Evolutionary conservation across 371 early-diverging fungal species (phyloP).

Genomic region (Globomyces sp.): DNA sequence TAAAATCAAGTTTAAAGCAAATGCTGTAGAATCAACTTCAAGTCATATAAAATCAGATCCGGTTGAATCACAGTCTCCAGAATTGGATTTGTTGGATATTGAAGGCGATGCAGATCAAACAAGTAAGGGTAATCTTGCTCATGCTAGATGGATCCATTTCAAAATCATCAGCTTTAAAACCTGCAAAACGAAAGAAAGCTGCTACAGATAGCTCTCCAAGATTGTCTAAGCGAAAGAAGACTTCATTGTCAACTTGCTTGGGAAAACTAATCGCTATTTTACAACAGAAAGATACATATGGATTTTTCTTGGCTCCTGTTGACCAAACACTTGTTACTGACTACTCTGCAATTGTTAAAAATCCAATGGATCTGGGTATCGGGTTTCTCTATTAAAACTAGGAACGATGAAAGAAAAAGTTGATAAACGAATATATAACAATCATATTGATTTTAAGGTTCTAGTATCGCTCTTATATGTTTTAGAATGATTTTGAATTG

Average conservation of each 20-base stretch:
- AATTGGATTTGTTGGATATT: too few relatives aligned
- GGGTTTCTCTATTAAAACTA: neutral
- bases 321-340: slow-evolving; percentile 71
- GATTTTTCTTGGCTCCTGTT: slow-evolving; percentile 82
- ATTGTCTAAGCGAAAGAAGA: slow-evolving; percentile 26
- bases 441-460: slow-evolving; percentile 25
- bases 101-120: too few relatives aligned
- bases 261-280: slow-evolving; percentile 21
- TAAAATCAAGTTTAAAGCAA: too few relatives aligned
- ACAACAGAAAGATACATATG: slow-evolving; percentile 57
- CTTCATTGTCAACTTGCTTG: slow-evolving; percentile 22
- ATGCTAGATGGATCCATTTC: too few relatives aligned
- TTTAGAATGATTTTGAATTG: slow-evolving; percentile 59
- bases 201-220: neutral
- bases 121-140: too few relatives aligned
- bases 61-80: too few relatives aligned
- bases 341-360: slow-evolving; percentile 62
- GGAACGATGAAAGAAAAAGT: slow-evolving; percentile 41
- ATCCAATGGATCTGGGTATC: slow-evolving; percentile 40
- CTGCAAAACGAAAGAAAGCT: neutral
- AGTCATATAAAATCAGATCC: too few relatives aligned
- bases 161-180: too few relatives aligned
- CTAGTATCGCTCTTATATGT: neutral
- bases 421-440: slow-evolving; percentile 19
- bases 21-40: too few relatives aligned